These are phyloP conservation scores for Polysphondylium violaceum DNA, from an alignment of 78 protist species.

Conservation along the genomic window DNA sequence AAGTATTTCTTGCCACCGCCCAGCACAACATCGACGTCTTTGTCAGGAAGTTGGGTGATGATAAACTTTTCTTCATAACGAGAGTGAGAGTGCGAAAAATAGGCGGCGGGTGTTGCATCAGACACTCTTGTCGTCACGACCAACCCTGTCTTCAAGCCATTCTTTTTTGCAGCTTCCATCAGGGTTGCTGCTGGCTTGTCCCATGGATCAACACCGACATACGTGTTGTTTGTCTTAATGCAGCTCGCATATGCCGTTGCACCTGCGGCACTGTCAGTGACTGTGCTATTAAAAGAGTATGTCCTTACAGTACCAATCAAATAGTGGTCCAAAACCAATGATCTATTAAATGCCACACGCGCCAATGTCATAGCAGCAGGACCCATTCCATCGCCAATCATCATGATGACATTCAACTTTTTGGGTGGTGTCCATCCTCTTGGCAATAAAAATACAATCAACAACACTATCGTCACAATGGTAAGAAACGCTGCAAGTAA, in stretches of 20 bases:
- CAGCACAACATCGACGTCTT: slow-evolving; percentile 10
- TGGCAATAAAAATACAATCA: slow-evolving; percentile 43
- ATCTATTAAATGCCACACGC: neutral
- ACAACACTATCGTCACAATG: neutral
- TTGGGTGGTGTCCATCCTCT: slow-evolving; percentile 40
- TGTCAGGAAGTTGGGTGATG: slow-evolving; percentile 56
- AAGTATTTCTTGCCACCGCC: slow-evolving; percentile 49
- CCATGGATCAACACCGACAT: slow-evolving; percentile 75
- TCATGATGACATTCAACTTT: slow-evolving; percentile 28
- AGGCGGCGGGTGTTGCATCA: slow-evolving; percentile 88
- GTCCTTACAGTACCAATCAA: slow-evolving; percentile 58
- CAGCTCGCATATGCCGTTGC: slow-evolving; percentile 89
- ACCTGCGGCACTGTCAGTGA: slow-evolving; percentile 90
- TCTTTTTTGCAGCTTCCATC: slow-evolving; percentile 76
- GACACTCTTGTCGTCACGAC: slow-evolving; percentile 80
- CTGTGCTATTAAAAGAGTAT: neutral
- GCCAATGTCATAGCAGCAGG: slow-evolving; percentile 59
- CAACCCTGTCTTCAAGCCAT: slow-evolving; percentile 81
- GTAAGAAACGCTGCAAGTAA: neutral
- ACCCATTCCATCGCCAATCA: slow-evolving; percentile 80
- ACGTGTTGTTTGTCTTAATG: slow-evolving; percentile 62
- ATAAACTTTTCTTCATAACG: slow-evolving; percentile 47
- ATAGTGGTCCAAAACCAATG: slow-evolving; percentile 5
- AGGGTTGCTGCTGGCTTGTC: slow-evolving; percentile 73
- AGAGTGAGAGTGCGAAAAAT: slow-evolving; percentile 35